Conservation (phyloP, 2,329 filamentous ascomycete genomes). For the Blumeria hordei region DNA sequence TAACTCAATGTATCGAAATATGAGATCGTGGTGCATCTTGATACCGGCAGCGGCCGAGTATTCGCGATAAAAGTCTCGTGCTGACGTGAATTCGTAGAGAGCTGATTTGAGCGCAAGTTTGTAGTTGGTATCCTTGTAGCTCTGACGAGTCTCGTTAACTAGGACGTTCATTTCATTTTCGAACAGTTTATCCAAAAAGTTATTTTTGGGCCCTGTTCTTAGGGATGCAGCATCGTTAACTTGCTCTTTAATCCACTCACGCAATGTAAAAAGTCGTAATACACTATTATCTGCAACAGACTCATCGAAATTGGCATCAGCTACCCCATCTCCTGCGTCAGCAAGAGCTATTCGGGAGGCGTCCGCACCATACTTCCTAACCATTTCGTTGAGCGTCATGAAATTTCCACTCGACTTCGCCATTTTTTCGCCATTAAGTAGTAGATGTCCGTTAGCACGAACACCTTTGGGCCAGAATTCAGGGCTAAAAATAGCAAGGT, state of each 20-base stretch:
- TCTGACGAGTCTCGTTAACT: constrained; percentile 51
- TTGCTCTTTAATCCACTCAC: constrained; percentile 83
- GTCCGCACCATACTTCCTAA: constrained; percentile 84
- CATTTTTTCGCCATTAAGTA: constrained; percentile 97
- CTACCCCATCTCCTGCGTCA: constrained; percentile 81
- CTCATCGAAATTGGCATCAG: constrained; percentile 95
- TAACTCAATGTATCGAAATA: constrained; percentile 61
- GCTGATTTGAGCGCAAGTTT: constrained; percentile 68
- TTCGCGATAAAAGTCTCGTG: constrained; percentile 80
- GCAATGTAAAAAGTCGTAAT: constrained; percentile 54
- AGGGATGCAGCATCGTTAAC: constrained; percentile 45
- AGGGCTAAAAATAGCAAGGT: constrained; percentile 66
- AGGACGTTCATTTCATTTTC: constrained; percentile 78
- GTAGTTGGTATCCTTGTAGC: constrained; percentile 63
- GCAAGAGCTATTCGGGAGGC: constrained; percentile 77
- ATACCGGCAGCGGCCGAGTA: constrained; percentile 50
- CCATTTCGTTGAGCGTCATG: constrained; percentile 65
- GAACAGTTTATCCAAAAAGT: constrained; percentile 73
- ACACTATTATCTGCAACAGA: constrained; percentile 81
- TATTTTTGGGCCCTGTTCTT: constrained; percentile 48
- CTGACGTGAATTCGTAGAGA: constrained; percentile 75
- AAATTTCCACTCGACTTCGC: constrained; percentile 95
- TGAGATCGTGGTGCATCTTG: constrained; percentile 65
- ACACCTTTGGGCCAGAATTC: constrained; percentile 76
- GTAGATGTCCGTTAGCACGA: constrained; percentile 75